Conservation (phyloP, 2,329 filamentous ascomycete species). For the Aspergillus pseudoviridinutans region DNA sequence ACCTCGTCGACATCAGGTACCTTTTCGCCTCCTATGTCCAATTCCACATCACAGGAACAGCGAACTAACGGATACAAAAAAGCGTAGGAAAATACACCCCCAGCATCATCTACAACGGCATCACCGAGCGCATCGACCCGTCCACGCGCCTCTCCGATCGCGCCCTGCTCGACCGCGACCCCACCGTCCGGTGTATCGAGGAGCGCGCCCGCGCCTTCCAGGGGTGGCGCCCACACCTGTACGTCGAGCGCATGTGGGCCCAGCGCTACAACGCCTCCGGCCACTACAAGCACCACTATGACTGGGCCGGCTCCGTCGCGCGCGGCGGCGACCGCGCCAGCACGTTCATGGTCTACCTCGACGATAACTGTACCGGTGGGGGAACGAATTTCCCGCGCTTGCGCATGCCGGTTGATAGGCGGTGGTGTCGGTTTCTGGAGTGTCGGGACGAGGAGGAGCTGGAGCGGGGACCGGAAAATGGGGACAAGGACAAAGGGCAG, state of each 20-base stretch:
- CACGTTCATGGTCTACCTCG: slow-evolving; percentile 61
- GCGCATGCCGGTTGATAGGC: slow-evolving; percentile 36
- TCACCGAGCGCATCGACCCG: slow-evolving; percentile 45
- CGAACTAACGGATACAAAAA: background rate
- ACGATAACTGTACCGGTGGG: slow-evolving; percentile 51
- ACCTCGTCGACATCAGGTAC: slow-evolving; percentile 53
- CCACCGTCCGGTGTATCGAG: slow-evolving; percentile 56
- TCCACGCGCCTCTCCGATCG: slow-evolving; percentile 51
- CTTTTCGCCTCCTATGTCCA: slow-evolving; percentile 1
- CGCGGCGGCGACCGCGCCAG: slow-evolving; percentile 45
- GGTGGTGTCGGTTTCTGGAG: slow-evolving; percentile 58
- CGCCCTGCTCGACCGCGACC: slow-evolving; percentile 45
- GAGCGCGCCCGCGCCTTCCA: slow-evolving; percentile 56
- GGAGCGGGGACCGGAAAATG: background rate
- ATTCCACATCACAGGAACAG: background rate
- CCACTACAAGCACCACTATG: slow-evolving; percentile 58
- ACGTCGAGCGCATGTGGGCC: slow-evolving; percentile 59
- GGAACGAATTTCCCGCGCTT: slow-evolving; percentile 59
- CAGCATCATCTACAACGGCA: slow-evolving; percentile 52
- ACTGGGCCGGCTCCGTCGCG: slow-evolving; percentile 48
- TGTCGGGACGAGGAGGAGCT: slow-evolving; percentile 38
- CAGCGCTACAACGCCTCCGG: slow-evolving; percentile 57
- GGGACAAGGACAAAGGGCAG: background rate
- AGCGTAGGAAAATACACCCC: slow-evolving; percentile 48
- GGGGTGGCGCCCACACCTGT: slow-evolving; percentile 56